phyloP scores from a whole-genome alignment of 2,329 filamentous ascomycete species.

The Xylariaceae sp. region DNA sequence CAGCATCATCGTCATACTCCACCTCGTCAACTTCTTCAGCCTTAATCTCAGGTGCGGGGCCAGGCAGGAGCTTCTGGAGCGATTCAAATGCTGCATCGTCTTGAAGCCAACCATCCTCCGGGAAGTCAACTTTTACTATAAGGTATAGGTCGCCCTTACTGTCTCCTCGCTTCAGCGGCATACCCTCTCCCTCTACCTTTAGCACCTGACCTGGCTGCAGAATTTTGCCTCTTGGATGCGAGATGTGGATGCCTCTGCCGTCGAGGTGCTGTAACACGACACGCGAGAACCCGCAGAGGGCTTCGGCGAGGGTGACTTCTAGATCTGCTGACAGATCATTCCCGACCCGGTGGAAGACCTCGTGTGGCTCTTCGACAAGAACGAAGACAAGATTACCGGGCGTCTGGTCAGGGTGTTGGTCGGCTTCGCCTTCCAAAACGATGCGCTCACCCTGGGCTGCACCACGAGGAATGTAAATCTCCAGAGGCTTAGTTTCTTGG shows the following conservation, averaged over 20 bases:
- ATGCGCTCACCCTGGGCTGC: slow-evolving; percentile 88
- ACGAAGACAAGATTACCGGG: slow-evolving; percentile 95
- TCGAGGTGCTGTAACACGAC: slow-evolving; percentile 93
- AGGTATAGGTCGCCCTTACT: slow-evolving; percentile 86
- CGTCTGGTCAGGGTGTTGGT: slow-evolving; percentile 86
- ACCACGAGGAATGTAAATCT: slow-evolving; percentile 93
- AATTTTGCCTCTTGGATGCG: slow-evolving; percentile 80
- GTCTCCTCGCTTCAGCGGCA: slow-evolving; percentile 90
- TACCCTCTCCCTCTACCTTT: slow-evolving; percentile 87
- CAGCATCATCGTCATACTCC: slow-evolving; percentile 80
- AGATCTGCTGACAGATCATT: slow-evolving; percentile 84
- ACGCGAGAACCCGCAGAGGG: slow-evolving; percentile 86
- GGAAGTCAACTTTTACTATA: slow-evolving; percentile 84
- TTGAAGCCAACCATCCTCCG: slow-evolving; percentile 81
- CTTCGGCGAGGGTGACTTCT: slow-evolving; percentile 80
- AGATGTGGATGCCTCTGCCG: slow-evolving; percentile 84
- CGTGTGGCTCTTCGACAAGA: slow-evolving; percentile 80
- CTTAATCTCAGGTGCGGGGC: slow-evolving; percentile 63
- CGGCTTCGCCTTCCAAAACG: slow-evolving; percentile 88
- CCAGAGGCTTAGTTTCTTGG: slow-evolving; percentile 90
- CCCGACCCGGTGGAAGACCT: slow-evolving; percentile 80
- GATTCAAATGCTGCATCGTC: slow-evolving; percentile 73
- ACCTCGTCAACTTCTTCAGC: slow-evolving; percentile 86
- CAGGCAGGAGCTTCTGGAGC: slow-evolving; percentile 77
- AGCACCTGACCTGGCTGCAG: slow-evolving; percentile 83